Conservation (phyloP, 345 rosid genomes). For the Cardamine occulta region DNA sequence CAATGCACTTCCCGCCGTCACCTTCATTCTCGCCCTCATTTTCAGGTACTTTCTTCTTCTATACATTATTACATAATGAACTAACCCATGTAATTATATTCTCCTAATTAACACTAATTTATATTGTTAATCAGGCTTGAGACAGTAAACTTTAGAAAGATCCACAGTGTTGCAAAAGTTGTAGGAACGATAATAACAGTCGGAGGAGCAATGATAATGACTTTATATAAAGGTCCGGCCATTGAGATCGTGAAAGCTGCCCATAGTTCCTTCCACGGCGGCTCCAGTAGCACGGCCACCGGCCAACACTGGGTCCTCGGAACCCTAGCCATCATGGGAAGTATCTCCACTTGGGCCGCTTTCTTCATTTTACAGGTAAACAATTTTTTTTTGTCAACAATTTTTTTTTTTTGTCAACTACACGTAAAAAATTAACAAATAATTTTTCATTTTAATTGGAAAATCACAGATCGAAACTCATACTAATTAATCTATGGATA, state of each 20-base stretch:
- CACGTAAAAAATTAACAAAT: too few relatives aligned
- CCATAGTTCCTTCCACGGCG: slow-evolving; percentile 42
- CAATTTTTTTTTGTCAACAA: too few relatives aligned
- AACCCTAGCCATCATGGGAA: slow-evolving; percentile 62
- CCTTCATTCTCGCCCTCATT: slow-evolving; percentile 79
- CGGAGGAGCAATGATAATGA: slow-evolving; percentile 93
- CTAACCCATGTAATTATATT: not conserved
- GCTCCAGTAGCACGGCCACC: slow-evolving; percentile 41
- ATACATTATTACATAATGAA: not conserved
- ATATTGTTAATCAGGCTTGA: slow-evolving; percentile 60
- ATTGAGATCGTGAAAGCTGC: slow-evolving; percentile 56
- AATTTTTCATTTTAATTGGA: too few relatives aligned
- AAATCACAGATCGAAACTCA: too few relatives aligned
- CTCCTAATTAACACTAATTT: not conserved
- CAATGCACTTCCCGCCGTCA: slow-evolving; percentile 87
- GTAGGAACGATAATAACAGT: slow-evolving; percentile 75
- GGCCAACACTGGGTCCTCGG: slow-evolving; percentile 66
- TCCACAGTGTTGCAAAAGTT: slow-evolving; percentile 73
- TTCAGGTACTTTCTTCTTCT: slow-evolving; percentile 59
- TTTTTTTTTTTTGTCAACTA: too few relatives aligned
- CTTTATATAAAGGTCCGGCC: slow-evolving; percentile 85
- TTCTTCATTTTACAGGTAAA: slow-evolving; percentile 60
- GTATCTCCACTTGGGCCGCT: slow-evolving; percentile 72
- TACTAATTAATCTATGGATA: too few relatives aligned
- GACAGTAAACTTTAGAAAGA: slow-evolving; percentile 60